Evolutionary conservation across 1,284 basidiomycete genomes (phyloP).

Genomic region (Microbotryomycetes sp.): DNA sequence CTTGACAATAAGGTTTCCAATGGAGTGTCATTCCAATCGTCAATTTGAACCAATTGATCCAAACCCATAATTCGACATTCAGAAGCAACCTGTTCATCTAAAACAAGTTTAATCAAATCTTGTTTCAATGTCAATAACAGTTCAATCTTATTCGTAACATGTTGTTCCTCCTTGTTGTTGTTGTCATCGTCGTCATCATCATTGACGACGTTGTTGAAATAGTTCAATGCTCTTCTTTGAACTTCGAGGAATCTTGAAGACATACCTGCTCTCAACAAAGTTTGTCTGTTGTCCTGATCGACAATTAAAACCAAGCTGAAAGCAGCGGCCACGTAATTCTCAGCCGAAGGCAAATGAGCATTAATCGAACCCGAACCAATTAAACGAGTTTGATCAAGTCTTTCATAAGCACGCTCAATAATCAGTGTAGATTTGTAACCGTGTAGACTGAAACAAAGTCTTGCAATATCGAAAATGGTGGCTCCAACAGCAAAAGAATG

Average conservation of each 20-base stretch:
- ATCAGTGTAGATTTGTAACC: neutral
- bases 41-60: neutral
- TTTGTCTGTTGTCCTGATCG: neutral
- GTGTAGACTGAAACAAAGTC: constrained; percentile 3
- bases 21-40: neutral
- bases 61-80: constrained; percentile 14
- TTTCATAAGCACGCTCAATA: neutral
- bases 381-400: neutral
- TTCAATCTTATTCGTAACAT: neutral
- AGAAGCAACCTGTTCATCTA: constrained; percentile 8
- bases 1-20: neutral
- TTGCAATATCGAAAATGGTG: constrained; percentile 14
- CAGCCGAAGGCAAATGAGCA: constrained; percentile 22
- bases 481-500: constrained; percentile 21
- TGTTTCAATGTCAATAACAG: neutral
- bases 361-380: neutral
- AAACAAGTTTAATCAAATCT: neutral
- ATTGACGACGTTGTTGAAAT: neutral
- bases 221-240: constrained; percentile 10
- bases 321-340: constrained; percentile 22
- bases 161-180: neutral
- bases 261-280: constrained; percentile 9
- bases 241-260: constrained; percentile 17
- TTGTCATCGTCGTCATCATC: neutral
- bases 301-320: constrained; percentile 11